Evolutionary conservation across 2,329 filamentous ascomycete genomes (phyloP).

Genomic region (Helotiales sp.): DNA sequence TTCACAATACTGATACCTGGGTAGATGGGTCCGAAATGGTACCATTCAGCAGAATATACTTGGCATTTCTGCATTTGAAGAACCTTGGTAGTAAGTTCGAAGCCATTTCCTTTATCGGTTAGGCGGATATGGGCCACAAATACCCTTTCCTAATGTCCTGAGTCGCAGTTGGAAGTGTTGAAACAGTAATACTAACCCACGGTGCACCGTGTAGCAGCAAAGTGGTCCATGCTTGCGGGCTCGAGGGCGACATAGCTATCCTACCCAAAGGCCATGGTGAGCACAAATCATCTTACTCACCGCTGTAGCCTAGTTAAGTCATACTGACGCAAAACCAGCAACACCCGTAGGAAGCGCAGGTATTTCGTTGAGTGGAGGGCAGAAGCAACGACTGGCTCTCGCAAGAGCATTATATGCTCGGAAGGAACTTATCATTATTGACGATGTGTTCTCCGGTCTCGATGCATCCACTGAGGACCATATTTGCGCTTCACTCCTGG

Average conservation of each 20-base stretch:
- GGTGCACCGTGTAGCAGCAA: conserved; percentile 44
- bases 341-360: conserved; percentile 41
- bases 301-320: not conserved
- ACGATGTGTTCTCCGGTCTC: conserved; percentile 42
- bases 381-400: conserved; percentile 55
- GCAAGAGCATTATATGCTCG: conserved; percentile 56
- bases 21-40: conserved; percentile 50
- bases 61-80: conserved; percentile 49
- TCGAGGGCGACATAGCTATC: conserved; percentile 65
- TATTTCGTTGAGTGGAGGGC: conserved; percentile 43
- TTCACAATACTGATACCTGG: not conserved
- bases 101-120: too few species aligned
- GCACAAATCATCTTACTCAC: conserved; percentile 47
- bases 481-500: conserved; percentile 34
- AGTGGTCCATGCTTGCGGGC: conserved; percentile 68
- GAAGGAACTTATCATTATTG: conserved; percentile 38
- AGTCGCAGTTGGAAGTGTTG: too few species aligned
- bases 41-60: conserved; percentile 50
- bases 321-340: conserved; percentile 21
- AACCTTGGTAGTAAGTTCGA: conserved; percentile 60
- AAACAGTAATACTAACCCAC: not conserved
- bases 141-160: too few species aligned
- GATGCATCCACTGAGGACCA: conserved; percentile 37
- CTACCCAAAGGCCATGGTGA: conserved; percentile 64
- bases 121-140: too few species aligned